Evolutionary conservation across 1,139 yeast species (phyloP).

Genomic region (Debaryomyces fabryi): DNA sequence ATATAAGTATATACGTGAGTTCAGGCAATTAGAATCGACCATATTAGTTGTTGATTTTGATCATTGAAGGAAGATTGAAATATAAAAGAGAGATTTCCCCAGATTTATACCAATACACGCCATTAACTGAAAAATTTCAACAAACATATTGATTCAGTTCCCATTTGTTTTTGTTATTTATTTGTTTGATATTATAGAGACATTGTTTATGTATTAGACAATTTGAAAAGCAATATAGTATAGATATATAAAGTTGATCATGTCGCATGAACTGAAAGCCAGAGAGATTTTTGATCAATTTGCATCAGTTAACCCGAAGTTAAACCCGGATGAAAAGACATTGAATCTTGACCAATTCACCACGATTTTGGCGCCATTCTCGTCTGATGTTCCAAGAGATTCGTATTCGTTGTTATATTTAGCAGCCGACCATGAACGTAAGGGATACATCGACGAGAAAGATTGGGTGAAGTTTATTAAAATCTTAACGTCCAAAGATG

Average conservation of each 20-base stretch:
- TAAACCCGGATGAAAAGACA: constrained; percentile 18
- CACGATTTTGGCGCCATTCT: constrained; percentile 46
- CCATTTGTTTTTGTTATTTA: constrained; percentile 2
- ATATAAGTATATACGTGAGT: not conserved
- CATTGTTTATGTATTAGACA: constrained; percentile 6
- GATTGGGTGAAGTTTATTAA: constrained; percentile 65
- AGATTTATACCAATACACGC: not conserved
- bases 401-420: constrained; percentile 57
- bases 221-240: constrained; percentile 1
- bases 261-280: constrained; percentile 35
- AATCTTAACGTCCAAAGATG: constrained; percentile 57
- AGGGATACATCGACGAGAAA: constrained; percentile 59
- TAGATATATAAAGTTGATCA: constrained; percentile 4
- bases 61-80: not conserved
- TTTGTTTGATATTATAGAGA: constrained; percentile 6
- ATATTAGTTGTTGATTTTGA: not conserved
- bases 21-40: not conserved
- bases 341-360: constrained; percentile 43
- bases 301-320: constrained; percentile 29
- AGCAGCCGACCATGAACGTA: constrained; percentile 62
- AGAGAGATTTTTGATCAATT: constrained; percentile 46
- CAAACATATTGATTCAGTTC: not conserved
- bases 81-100: not conserved
- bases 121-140: constrained; percentile 2
- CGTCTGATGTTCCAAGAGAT: constrained; percentile 43